Base-by-base conservation (phyloP, 1,284 basidiomycete genomes). In the Pholiota adiposa region DNA sequence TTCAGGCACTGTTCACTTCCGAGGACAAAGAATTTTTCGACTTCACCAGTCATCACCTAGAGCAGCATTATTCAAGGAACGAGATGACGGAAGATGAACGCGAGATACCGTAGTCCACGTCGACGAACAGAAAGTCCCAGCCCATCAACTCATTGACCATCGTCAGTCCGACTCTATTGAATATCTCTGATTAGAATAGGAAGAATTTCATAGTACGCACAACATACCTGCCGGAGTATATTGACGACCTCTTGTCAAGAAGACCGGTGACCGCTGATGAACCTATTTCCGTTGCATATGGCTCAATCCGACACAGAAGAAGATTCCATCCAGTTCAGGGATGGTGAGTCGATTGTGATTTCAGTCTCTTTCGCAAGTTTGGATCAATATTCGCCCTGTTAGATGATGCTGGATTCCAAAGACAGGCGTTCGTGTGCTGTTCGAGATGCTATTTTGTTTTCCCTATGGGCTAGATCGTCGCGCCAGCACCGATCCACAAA, bases 161-260 rank as follows among this genome's bases (percentile, higher is more conserved):
- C 2, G 71, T 63, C 66, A 72, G 60, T 19, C 69, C 63, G 4
- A 71, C 44, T 44, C 63, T 65, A 27, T 33, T 33, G 6, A 33
- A 33, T 33, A 44, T 29, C 19, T 8, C 4, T 9, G 33, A 25
- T 12, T 27, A 50, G 23, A 9, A 16, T 7, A 33, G 2, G 9
- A 43, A 38, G 16, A 14, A 38, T 19, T 7, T 44, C 23, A 16
- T 16, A 62, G 51, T 14, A 16, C 34, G 18, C 4, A 33, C 49
- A 11, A 33, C 31, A 33, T 23, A 65, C 63, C 64, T 65, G 2
- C 60, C 52, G 1, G 64, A 65, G 46, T 59, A 61, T 3, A 53
- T 57, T 1, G 73, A 66, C 0, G 77, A 77, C 11, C 75, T 65
- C 57, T 72, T 76, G 46, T 80, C 78, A 33, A 82, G 67, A 7